Evolutionary conservation across 2,329 filamentous ascomycete genomes (phyloP).

Genomic region (Aureobasidium mangrovei): DNA sequence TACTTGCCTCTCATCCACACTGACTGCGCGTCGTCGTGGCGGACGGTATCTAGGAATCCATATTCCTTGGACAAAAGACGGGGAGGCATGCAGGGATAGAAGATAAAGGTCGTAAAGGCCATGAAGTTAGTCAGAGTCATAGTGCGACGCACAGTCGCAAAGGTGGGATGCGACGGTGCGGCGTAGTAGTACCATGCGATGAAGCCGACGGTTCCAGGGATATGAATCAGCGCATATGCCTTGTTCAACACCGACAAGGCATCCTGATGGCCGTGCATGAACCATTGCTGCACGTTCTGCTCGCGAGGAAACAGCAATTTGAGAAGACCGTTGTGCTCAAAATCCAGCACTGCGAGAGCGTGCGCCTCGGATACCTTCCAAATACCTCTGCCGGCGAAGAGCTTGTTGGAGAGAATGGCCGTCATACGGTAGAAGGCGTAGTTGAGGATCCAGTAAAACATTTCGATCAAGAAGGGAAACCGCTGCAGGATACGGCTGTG

Average conservation of each 20-base stretch:
- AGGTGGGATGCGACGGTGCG: constrained; percentile 41
- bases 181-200: constrained; percentile 57
- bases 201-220: constrained; percentile 53
- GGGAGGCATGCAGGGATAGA: constrained; percentile 47
- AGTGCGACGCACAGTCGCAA: constrained; percentile 36
- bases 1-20: constrained; percentile 40
- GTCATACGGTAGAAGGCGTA: constrained; percentile 56
- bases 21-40: constrained; percentile 38
- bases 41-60: constrained; percentile 40
- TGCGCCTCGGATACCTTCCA: constrained; percentile 50
- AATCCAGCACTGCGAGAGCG: constrained; percentile 45
- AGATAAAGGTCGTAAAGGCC: constrained; percentile 44
- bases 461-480: constrained; percentile 61
- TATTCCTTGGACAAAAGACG: constrained; percentile 37
- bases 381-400: constrained; percentile 45
- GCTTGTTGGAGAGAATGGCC: constrained; percentile 41
- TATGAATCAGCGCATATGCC: constrained; percentile 52
- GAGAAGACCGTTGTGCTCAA: constrained; percentile 45
- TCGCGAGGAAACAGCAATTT: constrained; percentile 47
- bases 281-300: constrained; percentile 47
- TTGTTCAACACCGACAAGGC: constrained; percentile 50
- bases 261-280: constrained; percentile 45
- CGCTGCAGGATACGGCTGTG: constrained; percentile 57
- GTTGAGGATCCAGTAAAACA: constrained; percentile 65
- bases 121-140: constrained; percentile 46